These are phyloP conservation scores for Polyrhizophydium stewartii DNA, from an alignment of 371 early-diverging fungal genomes.

Conservation along the genomic window DNA sequence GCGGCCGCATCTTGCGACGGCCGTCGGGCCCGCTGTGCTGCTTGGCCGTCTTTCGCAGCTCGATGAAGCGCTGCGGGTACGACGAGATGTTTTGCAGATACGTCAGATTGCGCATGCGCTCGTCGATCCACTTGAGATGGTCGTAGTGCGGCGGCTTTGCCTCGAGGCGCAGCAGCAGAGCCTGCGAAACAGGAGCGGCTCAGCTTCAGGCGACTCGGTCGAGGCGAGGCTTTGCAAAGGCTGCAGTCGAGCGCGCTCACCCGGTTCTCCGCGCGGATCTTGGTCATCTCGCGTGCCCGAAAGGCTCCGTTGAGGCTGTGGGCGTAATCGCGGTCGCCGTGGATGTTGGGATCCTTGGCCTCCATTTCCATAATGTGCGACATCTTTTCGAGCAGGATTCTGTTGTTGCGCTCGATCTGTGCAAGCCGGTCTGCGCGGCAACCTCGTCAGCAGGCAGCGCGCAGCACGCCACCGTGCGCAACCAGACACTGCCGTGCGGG, in stretches of 20 bases:
- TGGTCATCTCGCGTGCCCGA: background rate
- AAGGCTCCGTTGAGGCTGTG: background rate
- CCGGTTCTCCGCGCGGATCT: background rate
- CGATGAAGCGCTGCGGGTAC: constrained; percentile 16
- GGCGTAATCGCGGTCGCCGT: background rate
- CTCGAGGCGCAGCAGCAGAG: background rate
- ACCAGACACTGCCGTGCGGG: background rate
- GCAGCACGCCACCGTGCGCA: background rate
- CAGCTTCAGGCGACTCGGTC: too few relatives aligned
- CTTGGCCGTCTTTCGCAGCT: background rate
- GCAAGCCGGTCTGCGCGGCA: constrained; percentile 29
- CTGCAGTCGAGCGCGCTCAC: too few relatives aligned
- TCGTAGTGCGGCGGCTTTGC: background rate
- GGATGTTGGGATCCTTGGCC: constrained; percentile 5
- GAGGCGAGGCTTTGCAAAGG: too few relatives aligned
- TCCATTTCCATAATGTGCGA: constrained; percentile 19
- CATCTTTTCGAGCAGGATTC: constrained; percentile 33
- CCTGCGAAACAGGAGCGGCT: background rate
- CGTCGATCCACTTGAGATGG: background rate
- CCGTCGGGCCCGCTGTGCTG: background rate
- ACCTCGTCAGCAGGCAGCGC: background rate
- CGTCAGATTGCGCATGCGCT: constrained; percentile 23
- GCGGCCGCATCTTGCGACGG: too few relatives aligned
- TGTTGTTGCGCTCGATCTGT: constrained; percentile 34
- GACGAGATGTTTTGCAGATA: constrained; percentile 33